Conservation (phyloP, 352 stramenopile species). For the Globisporangium carolinianum region DNA sequence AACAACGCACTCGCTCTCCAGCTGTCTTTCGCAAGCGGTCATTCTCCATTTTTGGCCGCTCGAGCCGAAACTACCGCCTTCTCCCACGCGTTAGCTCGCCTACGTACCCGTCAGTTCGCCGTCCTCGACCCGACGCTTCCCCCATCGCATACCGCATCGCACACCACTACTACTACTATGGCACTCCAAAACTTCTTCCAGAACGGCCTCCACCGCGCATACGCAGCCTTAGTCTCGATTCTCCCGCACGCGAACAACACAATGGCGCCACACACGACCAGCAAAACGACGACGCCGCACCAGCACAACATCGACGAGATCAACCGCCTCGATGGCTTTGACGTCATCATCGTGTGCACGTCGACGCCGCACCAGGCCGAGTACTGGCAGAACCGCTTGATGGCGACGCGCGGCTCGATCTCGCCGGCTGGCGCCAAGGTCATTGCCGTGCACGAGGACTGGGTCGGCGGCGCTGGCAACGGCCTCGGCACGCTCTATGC, state of each 20-base stretch:
- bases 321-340: conserved; percentile 88
- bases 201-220: conserved; percentile 9
- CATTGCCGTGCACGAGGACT: conserved; percentile 95
- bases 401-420: conserved; percentile 74
- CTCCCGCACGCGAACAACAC: conserved; percentile 1
- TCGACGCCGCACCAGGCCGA: conserved; percentile 93
- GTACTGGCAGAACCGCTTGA: conserved; percentile 96
- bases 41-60: conserved; percentile 15
- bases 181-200: conserved; percentile 11
- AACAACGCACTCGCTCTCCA: too few relatives aligned
- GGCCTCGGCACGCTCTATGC: conserved; percentile 95
- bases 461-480: conserved; percentile 94
- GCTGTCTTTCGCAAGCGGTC: neutral
- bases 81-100: conserved; percentile 1
- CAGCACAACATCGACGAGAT: conserved; percentile 84
- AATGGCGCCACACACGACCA: conserved; percentile 2
- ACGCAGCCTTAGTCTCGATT: conserved; percentile 11
- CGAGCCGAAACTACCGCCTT: conserved; percentile 8
- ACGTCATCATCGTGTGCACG: conserved; percentile 97
- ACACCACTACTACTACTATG: conserved; percentile 4
- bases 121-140: too few relatives aligned
- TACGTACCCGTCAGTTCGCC: neutral
- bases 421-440: conserved; percentile 88
- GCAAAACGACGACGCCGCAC: conserved; percentile 35
- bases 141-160: too few relatives aligned